Evolutionary conservation across 2,329 filamentous ascomycete genomes (phyloP).

Genomic region (Trichoderma brevicompactum): DNA sequence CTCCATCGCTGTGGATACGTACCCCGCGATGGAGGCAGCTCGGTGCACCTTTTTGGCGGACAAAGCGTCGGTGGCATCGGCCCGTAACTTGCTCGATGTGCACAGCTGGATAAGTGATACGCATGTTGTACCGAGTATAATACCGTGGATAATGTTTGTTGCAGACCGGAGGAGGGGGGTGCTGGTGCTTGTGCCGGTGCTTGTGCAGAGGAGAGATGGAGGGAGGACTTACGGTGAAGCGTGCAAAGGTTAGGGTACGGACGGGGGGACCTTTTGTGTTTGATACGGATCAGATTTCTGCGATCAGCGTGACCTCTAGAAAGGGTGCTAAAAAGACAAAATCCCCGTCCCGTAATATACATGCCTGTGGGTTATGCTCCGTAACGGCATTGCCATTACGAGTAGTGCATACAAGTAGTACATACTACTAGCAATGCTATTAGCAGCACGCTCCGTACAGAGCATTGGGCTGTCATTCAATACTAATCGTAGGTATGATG

Average conservation of each 20-base stretch:
- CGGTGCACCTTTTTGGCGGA: neutral
- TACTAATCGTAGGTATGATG: too few species aligned
- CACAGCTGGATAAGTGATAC: slow-evolving; percentile 13
- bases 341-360: neutral
- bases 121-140: slow-evolving; percentile 21
- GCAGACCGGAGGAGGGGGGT: slow-evolving; percentile 8
- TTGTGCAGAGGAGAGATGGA: neutral
- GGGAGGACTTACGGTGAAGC: neutral
- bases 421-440: too few species aligned
- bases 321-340: neutral
- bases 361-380: neutral
- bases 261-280: neutral
- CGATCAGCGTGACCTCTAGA: slow-evolving; percentile 4
- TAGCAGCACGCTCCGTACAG: too few species aligned
- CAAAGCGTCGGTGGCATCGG: slow-evolving; percentile 23
- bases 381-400: too few species aligned
- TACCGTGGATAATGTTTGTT: slow-evolving; percentile 15
- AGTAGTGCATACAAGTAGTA: too few species aligned
- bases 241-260: neutral
- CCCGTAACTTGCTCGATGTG: slow-evolving; percentile 15
- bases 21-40: slow-evolving; percentile 25
- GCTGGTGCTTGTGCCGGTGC: neutral
- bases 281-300: slow-evolving; percentile 2
- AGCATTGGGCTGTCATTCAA: too few species aligned
- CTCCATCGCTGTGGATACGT: slow-evolving; percentile 24